Percentiles rank a stretch among this genome's conserved stretches.
phyloP scores from a whole-genome alignment of 2,329 filamentous ascomycete genomes.

The Delphinella strobiligena region DNA sequence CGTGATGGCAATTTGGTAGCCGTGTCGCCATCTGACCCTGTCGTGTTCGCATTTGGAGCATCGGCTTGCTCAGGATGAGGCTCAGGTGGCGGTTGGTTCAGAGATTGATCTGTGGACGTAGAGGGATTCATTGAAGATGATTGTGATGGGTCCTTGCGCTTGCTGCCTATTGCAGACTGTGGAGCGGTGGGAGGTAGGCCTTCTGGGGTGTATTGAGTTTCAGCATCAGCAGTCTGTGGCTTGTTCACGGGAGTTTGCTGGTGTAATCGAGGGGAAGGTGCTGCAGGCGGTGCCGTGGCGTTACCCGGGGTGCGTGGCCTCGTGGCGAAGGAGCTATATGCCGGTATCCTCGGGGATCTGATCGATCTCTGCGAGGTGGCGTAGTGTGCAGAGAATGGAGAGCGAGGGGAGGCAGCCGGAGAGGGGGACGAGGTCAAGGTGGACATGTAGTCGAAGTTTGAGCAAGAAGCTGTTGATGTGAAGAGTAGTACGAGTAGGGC shows the following conservation, averaged over 20 bases:
- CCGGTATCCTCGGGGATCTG: background rate
- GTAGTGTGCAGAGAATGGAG: conserved; percentile 3
- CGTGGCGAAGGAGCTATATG: conserved; percentile 4
- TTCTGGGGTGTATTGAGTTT: conserved; percentile 44
- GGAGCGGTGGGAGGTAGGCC: conserved; percentile 31
- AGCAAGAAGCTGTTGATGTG: background rate
- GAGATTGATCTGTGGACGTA: background rate
- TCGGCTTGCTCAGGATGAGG: background rate
- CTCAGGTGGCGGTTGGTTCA: too few relatives aligned
- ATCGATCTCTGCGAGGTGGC: conserved; percentile 2
- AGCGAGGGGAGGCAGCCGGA: conserved; percentile 18
- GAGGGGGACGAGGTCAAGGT: conserved; percentile 20
- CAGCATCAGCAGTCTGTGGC: conserved; percentile 29
- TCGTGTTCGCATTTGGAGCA: background rate
- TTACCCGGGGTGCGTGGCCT: background rate
- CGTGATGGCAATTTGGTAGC: conserved; percentile 4
- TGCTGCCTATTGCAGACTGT: conserved; percentile 3
- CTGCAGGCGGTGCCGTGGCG: background rate
- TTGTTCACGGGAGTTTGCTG: conserved; percentile 7
- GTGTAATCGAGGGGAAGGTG: background rate
- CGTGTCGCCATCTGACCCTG: background rate
- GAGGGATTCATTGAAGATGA: conserved; percentile 11
- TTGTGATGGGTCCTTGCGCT: conserved; percentile 14
- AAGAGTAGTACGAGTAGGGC: background rate
- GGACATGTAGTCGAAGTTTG: conserved; percentile 15